phyloP scores from a whole-genome alignment of 2,329 filamentous ascomycete species.

The Fusarium chuoi region DNA sequence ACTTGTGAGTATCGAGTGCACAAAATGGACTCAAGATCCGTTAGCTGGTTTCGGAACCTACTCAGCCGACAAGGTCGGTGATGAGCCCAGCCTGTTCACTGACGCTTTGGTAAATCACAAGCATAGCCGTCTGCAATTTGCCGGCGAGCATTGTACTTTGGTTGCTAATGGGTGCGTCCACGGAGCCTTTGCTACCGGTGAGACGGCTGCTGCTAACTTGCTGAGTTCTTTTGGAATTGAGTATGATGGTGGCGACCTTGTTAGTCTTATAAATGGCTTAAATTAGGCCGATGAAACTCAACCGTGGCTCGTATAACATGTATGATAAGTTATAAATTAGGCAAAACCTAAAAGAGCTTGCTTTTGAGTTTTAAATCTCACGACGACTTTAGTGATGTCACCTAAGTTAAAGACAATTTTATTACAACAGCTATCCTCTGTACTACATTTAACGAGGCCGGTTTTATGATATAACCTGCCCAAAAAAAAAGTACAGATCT shows the following conservation, averaged over 20 bases:
- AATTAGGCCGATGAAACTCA: background rate
- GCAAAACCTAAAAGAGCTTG: background rate
- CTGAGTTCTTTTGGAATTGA: background rate
- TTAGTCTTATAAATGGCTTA: background rate
- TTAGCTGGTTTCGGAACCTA: background rate
- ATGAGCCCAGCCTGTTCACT: background rate
- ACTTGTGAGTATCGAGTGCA: background rate
- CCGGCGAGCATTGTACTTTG: background rate
- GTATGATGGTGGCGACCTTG: background rate
- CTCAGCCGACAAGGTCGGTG: background rate
- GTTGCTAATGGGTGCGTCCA: background rate
- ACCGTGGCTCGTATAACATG: background rate
- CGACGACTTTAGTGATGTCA: too few relatives aligned
- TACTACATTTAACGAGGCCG: too few relatives aligned
- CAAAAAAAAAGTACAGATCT: too few relatives aligned
- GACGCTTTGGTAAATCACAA: background rate
- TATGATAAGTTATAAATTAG: background rate
- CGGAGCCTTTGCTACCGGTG: background rate
- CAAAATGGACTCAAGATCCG: background rate
- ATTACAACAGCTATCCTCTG: too few relatives aligned
- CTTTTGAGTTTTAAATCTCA: background rate
- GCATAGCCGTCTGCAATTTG: background rate
- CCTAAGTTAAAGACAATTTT: too few relatives aligned
- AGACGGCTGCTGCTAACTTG: background rate
- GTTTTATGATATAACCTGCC: too few relatives aligned